Percentiles rank a stretch among this genome's conserved stretches.
These are phyloP conservation scores for Suillus discolor DNA, from an alignment of 768 basidiomycete species.

Conservation along the genomic window DNA sequence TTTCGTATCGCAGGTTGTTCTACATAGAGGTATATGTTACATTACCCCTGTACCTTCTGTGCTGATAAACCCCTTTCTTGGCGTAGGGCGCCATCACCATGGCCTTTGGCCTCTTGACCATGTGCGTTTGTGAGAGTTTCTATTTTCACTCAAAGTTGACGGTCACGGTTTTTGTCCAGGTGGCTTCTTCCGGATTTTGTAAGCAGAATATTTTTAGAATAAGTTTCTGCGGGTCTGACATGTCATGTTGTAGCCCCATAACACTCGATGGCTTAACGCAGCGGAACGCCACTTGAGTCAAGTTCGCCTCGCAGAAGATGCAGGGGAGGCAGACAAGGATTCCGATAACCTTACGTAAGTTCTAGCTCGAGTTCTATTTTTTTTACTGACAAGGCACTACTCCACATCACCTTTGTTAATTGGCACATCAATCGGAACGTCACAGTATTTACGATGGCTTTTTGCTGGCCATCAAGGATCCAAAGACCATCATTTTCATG, in stretches of 20 bases:
- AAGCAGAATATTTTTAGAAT: conserved; percentile 20
- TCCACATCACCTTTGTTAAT: background rate
- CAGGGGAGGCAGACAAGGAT: conserved; percentile 67
- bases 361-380: background rate
- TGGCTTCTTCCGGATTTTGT: conserved; percentile 64
- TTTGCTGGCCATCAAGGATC: conserved; percentile 56
- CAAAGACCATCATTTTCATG: conserved; percentile 55
- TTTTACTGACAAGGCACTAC: background rate
- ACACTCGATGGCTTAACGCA: conserved; percentile 60
- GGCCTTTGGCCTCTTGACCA: conserved; percentile 52
- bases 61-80: background rate
- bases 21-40: conserved; percentile 56
- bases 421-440: background rate
- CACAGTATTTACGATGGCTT: conserved; percentile 52
- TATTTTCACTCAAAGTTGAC: background rate
- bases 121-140: conserved; percentile 36
- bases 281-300: conserved; percentile 62
- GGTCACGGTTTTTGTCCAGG: conserved; percentile 30
- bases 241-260: conserved; percentile 49
- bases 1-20: conserved; percentile 52
- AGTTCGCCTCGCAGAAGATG: conserved; percentile 69
- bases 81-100: conserved; percentile 65
- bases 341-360: conserved; percentile 18
- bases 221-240: background rate
- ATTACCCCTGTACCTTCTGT: background rate